These are phyloP conservation scores for Gomphus sp. DNA, from an alignment of 1,284 basidiomycete genomes.

Conservation along the genomic window DNA sequence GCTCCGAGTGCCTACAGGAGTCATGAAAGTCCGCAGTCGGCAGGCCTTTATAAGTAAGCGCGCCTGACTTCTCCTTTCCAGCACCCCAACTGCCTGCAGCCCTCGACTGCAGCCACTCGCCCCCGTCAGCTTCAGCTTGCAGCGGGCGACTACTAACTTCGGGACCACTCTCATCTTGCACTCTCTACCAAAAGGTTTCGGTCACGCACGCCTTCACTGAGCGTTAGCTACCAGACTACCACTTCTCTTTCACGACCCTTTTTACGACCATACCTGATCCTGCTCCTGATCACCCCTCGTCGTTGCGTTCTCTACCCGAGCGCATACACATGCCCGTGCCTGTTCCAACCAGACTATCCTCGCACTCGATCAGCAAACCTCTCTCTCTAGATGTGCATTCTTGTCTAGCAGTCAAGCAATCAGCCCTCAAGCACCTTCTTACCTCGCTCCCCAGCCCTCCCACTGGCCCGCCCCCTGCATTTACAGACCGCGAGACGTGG, in stretches of 20 bases:
- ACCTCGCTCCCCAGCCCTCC: slow-evolving; percentile 49
- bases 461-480: slow-evolving; percentile 49
- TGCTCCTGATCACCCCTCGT: slow-evolving; percentile 1
- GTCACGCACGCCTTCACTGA: slow-evolving; percentile 75
- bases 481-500: slow-evolving; percentile 62
- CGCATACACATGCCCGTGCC: slow-evolving; percentile 73
- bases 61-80: background rate
- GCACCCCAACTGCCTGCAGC: slow-evolving; percentile 1
- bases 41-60: background rate
- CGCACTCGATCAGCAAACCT: slow-evolving; percentile 57
- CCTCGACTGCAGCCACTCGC: background rate
- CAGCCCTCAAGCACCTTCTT: slow-evolving; percentile 21
- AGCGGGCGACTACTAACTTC: background rate
- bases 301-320: slow-evolving; percentile 17
- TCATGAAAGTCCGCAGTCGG: background rate
- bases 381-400: slow-evolving; percentile 27
- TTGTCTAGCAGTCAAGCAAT: slow-evolving; percentile 27
- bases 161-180: slow-evolving; percentile 2
- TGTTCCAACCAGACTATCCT: slow-evolving; percentile 50
- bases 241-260: slow-evolving; percentile 28
- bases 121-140: background rate
- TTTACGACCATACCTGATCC: slow-evolving; percentile 39
- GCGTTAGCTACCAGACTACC: slow-evolving; percentile 58
- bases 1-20: background rate
- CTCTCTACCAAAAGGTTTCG: slow-evolving; percentile 5